phyloP scores from a whole-genome alignment of 176 grass and related monocot species.

The Cenchrus fungigraminus region DNA sequence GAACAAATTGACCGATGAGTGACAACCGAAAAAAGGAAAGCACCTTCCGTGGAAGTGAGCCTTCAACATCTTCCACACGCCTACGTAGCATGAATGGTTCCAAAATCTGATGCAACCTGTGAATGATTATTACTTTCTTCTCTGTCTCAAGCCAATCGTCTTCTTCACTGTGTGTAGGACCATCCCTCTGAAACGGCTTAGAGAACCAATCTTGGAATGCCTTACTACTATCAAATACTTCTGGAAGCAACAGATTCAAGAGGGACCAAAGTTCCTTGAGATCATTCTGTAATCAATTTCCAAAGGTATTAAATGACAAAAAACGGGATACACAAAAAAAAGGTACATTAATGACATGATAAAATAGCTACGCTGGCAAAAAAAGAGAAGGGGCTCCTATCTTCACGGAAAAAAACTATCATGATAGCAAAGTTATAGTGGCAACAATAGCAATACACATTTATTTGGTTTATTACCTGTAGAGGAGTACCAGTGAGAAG shows the following conservation, averaged over 20 bases:
- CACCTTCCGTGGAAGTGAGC: constrained; percentile 96
- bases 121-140: constrained; percentile 99
- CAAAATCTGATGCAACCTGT: constrained; percentile 95
- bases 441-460: neutral
- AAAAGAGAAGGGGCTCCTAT: constrained; percentile 15
- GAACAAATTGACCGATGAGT: neutral
- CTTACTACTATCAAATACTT: constrained; percentile 98
- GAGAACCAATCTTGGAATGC: constrained; percentile 99
- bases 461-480: constrained; percentile 67
- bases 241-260: constrained; percentile 91
- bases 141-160: constrained; percentile 99
- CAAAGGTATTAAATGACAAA: constrained; percentile 30
- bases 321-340: constrained; percentile 17
- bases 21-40: constrained; percentile 27
- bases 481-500: constrained; percentile 97
- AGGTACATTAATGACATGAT: constrained; percentile 7
- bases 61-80: constrained; percentile 98
- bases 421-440: neutral
- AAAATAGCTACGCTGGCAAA: constrained; percentile 7
- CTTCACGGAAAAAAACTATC: neutral
- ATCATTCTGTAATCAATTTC: constrained; percentile 76
- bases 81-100: constrained; percentile 99
- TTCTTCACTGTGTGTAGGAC: constrained; percentile 68
- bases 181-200: constrained; percentile 88
- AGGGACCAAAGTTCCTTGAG: constrained; percentile 99